Percentiles rank a stretch among this genome's conserved stretches.
phyloP scores from a whole-genome alignment of 345 rosid genomes.

The Syzygium aqueum region DNA sequence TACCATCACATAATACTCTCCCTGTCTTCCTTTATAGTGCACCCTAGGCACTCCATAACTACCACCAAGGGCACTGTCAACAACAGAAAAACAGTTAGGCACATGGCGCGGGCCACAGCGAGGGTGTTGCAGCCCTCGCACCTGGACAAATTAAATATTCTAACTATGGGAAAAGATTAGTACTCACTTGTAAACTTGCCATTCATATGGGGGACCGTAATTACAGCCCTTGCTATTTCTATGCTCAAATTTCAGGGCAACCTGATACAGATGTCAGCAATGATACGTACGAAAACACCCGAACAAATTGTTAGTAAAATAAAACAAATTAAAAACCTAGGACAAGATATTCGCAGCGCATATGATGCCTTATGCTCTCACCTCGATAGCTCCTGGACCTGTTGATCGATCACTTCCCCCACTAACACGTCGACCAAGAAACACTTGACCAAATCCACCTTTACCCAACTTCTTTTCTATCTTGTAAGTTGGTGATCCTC shows the following conservation, averaged over 20 bases:
- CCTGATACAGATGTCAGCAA: slow-evolving; percentile 29
- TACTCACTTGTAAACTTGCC: slow-evolving; percentile 93
- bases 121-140: not conserved
- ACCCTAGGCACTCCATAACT: slow-evolving; percentile 94
- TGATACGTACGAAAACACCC: not conserved
- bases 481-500: slow-evolving; percentile 82
- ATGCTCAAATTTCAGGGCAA: slow-evolving; percentile 96
- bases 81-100: not conserved
- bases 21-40: slow-evolving; percentile 90
- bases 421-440: slow-evolving; percentile 79
- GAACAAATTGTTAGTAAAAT: not conserved
- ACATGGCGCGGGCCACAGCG: not conserved
- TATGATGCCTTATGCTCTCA: slow-evolving; percentile 5
- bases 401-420: slow-evolving; percentile 62
- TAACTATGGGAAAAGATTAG: not conserved
- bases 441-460: slow-evolving; percentile 99
- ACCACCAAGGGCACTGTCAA: slow-evolving; percentile 83
- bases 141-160: not conserved
- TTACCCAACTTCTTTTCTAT: slow-evolving; percentile 87
- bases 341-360: not conserved
- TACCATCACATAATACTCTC: slow-evolving; percentile 98
- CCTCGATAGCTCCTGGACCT: slow-evolving; percentile 83
- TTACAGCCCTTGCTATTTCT: slow-evolving; percentile 94
- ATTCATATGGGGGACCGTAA: slow-evolving; percentile 95
- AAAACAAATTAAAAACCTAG: not conserved